A percentile compares a stretch with the other conserved stretches of the same genome.
phyloP scores from a whole-genome alignment of 2,329 filamentous ascomycete species.

The Calonectria henricotiae region DNA sequence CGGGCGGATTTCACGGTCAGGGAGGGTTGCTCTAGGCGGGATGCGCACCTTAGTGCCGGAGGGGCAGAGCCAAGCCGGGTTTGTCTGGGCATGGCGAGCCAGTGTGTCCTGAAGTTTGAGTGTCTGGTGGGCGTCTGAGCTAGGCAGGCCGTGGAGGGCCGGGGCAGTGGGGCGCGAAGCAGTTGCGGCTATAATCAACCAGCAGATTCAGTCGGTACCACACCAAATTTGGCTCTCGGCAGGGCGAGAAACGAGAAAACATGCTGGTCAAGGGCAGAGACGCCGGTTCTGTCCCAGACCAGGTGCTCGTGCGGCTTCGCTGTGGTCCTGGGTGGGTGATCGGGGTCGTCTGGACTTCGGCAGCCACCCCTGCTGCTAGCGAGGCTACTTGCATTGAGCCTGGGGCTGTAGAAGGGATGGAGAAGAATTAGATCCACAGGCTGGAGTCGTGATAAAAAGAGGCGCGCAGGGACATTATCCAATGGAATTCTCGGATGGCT shows the following conservation, averaged over 20 bases:
- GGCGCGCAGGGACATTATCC: conserved; percentile 30
- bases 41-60: conserved; percentile 49
- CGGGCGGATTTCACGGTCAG: conserved; percentile 54
- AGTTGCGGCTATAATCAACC: conserved; percentile 41
- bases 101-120: conserved; percentile 42
- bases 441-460: conserved; percentile 48
- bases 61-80: conserved; percentile 45
- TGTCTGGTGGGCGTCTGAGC: conserved; percentile 28
- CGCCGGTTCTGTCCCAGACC: conserved; percentile 45
- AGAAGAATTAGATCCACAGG: conserved; percentile 52
- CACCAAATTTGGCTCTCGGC: conserved; percentile 48
- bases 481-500: conserved; percentile 37
- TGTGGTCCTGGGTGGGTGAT: conserved; percentile 44
- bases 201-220: conserved; percentile 39
- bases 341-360: conserved; percentile 48
- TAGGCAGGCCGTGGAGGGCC: conserved; percentile 30
- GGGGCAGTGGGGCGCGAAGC: conserved; percentile 35
- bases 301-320: conserved; percentile 48
- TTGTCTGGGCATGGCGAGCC: conserved; percentile 39
- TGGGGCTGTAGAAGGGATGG: conserved; percentile 53
- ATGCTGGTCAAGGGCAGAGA: conserved; percentile 43
- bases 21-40: conserved; percentile 46
- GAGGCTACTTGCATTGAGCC: conserved; percentile 48
- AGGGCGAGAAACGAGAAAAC: conserved; percentile 50
- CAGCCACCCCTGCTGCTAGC: conserved; percentile 50